Evolutionary conservation across 306 rosid genomes (phyloP), one percentile per base, ranked within the genome.

Genomic region (apple (Malus domestica)): DNA sequence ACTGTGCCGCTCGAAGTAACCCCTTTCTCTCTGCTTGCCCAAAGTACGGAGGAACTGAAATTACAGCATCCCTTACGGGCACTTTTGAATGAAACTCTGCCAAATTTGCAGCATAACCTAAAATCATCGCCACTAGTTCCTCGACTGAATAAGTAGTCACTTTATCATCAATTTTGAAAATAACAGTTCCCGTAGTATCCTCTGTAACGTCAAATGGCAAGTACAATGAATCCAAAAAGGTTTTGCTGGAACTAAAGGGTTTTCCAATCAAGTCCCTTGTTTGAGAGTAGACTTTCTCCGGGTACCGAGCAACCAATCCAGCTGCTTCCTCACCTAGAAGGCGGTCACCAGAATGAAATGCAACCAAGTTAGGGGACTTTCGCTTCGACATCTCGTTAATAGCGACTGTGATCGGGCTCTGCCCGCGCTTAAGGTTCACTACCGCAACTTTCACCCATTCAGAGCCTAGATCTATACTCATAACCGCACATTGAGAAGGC

Each of bases 311-410:
- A 30, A 80, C 88, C 30, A 95, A 76, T 29, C 97, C 97, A 0
- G 99, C 97, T 1, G 99, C 99, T 79, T 95, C 99, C 78, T 95
- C 99, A 3, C 88, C 99, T 8, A 95, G 80, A 20, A 95, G 86
- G 19, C 99, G 96, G 68, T 87, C 63, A 14, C 97, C 96, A 9
- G 96, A 87, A 25, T 90, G 93, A 80, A 95, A 90, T 14, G 99
- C 88, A 5, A 92, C 97, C 13, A 92, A 70, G 25, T 86, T 90
- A 22, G 99, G 99, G 7, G 97, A 87, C 84, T 95, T 95, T 3
- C 99, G 86, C 79, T 95, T 95, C 10, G 99, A 95, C 99, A 95
- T 95, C 83, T 95, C 97, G 40, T 95, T 95, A 77, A 95, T 92
- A 51, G 97, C 97, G 54, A 95, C 71, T 0, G 99, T 89, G 82